These are phyloP conservation scores for Paradendryphiella salina DNA, from an alignment of 2,329 filamentous ascomycete genomes.

Conservation along the genomic window DNA sequence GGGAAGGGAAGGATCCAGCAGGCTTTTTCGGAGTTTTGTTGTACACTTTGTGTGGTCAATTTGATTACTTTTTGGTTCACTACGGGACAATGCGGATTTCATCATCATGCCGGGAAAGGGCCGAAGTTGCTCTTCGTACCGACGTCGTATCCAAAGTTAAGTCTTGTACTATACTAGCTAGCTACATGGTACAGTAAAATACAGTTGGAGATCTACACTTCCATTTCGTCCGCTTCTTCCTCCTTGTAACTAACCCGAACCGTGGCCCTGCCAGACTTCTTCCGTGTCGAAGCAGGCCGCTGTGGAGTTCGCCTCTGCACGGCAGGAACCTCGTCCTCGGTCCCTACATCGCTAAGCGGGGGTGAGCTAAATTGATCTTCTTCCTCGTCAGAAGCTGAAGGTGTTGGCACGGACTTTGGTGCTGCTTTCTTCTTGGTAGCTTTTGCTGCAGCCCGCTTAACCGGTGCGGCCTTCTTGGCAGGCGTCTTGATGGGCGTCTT, in stretches of 20 bases:
- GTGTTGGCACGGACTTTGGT: slow-evolving; percentile 49
- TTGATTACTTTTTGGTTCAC: background rate
- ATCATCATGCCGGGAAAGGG: background rate
- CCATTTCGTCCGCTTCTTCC: slow-evolving; percentile 39
- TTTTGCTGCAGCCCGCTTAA: slow-evolving; percentile 27
- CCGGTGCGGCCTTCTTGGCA: slow-evolving; percentile 42
- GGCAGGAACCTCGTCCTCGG: slow-evolving; percentile 27
- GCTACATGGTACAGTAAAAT: background rate
- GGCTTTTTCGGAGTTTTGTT: slow-evolving; percentile 18
- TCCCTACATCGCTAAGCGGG: slow-evolving; percentile 48
- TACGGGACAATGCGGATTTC: no score
- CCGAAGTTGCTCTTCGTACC: background rate
- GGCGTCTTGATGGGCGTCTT: slow-evolving; percentile 44
- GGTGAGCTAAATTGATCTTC: slow-evolving; percentile 42
- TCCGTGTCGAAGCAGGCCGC: slow-evolving; percentile 27
- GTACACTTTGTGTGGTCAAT: background rate
- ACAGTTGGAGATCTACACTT: slow-evolving; percentile 14
- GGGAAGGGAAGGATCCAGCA: slow-evolving; percentile 22
- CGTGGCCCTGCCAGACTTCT: slow-evolving; percentile 33
- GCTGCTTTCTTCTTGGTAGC: slow-evolving; percentile 45
- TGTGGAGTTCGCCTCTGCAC: slow-evolving; percentile 31
- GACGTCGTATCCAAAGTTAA: background rate
- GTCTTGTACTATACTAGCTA: background rate
- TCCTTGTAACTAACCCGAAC: slow-evolving; percentile 43
- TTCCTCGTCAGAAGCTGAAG: slow-evolving; percentile 47